These are phyloP conservation scores for Rhizopus arrhizus DNA, from an alignment of 371 early-diverging fungal species.

Conservation along the genomic window DNA sequence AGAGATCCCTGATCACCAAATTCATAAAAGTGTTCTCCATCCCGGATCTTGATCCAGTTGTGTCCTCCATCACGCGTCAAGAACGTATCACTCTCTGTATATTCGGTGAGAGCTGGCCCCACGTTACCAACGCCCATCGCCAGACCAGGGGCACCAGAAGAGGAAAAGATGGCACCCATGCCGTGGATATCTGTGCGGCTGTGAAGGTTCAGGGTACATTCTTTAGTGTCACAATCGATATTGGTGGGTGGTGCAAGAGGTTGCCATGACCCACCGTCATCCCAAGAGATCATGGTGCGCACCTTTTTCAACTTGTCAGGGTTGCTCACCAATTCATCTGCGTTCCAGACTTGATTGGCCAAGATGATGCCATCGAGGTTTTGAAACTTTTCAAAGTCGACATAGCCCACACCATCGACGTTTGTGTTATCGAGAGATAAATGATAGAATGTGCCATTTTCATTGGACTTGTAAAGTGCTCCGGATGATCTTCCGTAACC, in stretches of 20 bases:
- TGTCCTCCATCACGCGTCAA: conserved; percentile 84
- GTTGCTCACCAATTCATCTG: conserved; percentile 57
- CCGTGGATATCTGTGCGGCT: conserved; percentile 69
- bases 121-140: conserved; percentile 91
- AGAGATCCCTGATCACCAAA: conserved; percentile 86
- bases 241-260: conserved; percentile 63
- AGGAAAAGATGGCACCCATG: conserved; percentile 69
- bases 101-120: conserved; percentile 64
- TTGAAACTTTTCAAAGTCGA: conserved; percentile 90
- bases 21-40: conserved; percentile 65
- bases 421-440: conserved; percentile 79
- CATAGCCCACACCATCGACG: conserved; percentile 68
- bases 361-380: conserved; percentile 84
- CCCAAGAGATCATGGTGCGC: conserved; percentile 79
- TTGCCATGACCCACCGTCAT: conserved; percentile 83
- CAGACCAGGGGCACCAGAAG: conserved; percentile 80
- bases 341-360: conserved; percentile 84
- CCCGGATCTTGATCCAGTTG: conserved; percentile 68
- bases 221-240: conserved; percentile 54
- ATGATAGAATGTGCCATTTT: conserved; percentile 78
- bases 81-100: conserved; percentile 72
- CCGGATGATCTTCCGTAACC: conserved; percentile 70
- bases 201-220: conserved; percentile 77
- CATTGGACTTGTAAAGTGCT: conserved; percentile 80
- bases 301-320: conserved; percentile 64